Conservation (phyloP, 2,329 filamentous ascomycete genomes). For the Fusarium globosum region DNA sequence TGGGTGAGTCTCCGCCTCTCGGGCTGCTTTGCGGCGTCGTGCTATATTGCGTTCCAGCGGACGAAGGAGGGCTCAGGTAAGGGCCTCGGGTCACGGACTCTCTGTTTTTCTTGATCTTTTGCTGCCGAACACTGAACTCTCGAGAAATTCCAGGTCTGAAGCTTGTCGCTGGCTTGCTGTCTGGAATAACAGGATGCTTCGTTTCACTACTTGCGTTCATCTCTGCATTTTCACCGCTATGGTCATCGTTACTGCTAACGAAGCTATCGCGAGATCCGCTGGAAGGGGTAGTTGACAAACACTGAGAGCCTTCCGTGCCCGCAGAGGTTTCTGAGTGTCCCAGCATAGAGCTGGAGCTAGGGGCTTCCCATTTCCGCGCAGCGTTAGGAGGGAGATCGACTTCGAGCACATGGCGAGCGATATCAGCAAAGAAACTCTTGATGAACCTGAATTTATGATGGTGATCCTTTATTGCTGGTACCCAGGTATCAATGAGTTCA, state of each 20-base stretch:
- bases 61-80: neutral
- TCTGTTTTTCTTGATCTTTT: neutral
- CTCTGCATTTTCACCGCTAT: neutral
- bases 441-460: neutral
- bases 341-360: neutral
- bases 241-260: neutral
- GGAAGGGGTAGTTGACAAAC: neutral
- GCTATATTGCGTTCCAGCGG: neutral
- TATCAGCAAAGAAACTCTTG: neutral
- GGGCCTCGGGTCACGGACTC: neutral
- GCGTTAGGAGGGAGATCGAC: neutral
- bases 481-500: neutral
- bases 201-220: neutral
- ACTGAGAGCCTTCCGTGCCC: neutral
- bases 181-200: neutral
- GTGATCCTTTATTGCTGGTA: neutral
- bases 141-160: neutral
- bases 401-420: neutral
- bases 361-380: neutral
- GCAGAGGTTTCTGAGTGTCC: neutral
- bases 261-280: neutral
- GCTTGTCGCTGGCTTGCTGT: neutral
- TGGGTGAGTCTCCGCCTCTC: neutral
- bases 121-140: neutral
- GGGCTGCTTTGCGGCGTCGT: neutral